Percentiles rank a stretch among this genome's conserved stretches.
These are phyloP conservation scores for Warburgia ugandensis DNA, from an alignment of 164 flowering plant genomes.

Conservation along the genomic window DNA sequence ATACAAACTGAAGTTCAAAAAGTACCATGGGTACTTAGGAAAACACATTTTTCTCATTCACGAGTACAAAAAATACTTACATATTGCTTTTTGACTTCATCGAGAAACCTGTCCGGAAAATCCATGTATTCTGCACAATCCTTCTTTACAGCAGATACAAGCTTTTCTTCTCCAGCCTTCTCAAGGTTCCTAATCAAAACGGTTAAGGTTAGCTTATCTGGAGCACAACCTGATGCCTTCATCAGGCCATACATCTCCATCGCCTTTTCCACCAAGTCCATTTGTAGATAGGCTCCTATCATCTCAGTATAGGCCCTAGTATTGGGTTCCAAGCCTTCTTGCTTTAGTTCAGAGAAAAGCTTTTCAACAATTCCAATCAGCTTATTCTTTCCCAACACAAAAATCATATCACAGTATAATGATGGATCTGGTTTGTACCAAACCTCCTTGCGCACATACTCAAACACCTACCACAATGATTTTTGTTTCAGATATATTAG, in stretches of 20 bases:
- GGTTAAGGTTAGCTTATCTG: conserved; percentile 60
- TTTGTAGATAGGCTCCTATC: conserved; percentile 64
- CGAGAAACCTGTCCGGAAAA: conserved; percentile 48
- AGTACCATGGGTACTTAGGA: no score
- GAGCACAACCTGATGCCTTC: conserved; percentile 60
- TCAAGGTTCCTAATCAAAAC: conserved; percentile 70
- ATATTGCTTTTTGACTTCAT: conserved; percentile 37
- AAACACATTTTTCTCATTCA: no score
- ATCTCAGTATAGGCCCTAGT: conserved; percentile 65
- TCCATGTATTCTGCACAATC: conserved; percentile 53
- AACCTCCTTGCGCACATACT: conserved; percentile 41
- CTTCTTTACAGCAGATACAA: conserved; percentile 41
- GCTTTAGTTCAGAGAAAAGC: conserved; percentile 37
- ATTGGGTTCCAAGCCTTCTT: conserved; percentile 58
- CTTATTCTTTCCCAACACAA: conserved; percentile 55
- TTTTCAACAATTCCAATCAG: conserved; percentile 48
- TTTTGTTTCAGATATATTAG: conserved; percentile 24
- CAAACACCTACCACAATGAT: conserved; percentile 50
- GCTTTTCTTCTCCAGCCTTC: conserved; percentile 55
- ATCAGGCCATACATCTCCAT: conserved; percentile 50
- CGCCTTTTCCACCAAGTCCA: conserved; percentile 52
- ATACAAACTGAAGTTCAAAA: no score
- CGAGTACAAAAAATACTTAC: conserved; percentile 32
- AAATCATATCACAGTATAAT: conserved; percentile 51
- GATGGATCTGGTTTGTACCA: conserved; percentile 57